Evolutionary conservation across 441 rosid species (phyloP).

Genomic region (Pelargonium citronellum): DNA sequence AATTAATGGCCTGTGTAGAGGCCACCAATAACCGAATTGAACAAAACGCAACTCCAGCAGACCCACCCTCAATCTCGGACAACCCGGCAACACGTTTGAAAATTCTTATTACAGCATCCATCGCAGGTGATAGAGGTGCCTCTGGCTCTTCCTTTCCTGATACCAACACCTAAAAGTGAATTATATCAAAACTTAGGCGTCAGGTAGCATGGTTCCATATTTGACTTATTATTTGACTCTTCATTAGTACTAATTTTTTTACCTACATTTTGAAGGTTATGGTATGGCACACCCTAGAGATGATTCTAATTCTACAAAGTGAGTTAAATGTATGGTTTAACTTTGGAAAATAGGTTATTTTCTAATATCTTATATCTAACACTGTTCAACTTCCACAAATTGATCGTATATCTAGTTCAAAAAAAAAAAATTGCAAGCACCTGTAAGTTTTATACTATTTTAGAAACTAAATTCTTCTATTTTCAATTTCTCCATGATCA

Average conservation of each 20-base stretch:
- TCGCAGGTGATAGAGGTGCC: constrained; percentile 67
- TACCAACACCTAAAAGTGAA: constrained; percentile 52
- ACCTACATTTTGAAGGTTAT: too few species aligned
- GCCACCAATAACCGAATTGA: constrained; percentile 69
- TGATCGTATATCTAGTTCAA: not conserved
- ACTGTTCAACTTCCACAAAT: not conserved
- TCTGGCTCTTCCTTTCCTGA: constrained; percentile 83
- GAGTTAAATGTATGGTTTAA: not conserved
- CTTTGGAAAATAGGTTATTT: too few species aligned
- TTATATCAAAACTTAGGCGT: not conserved
- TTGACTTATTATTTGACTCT: not conserved
- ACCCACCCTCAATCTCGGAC: constrained; percentile 44
- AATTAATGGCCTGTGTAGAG: constrained; percentile 75
- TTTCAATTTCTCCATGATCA: not conserved
- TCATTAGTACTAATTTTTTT: not conserved
- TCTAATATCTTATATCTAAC: not conserved
- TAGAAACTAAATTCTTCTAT: not conserved
- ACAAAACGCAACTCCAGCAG: constrained; percentile 48
- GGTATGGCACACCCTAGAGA: too few species aligned
- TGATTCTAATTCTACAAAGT: not conserved
- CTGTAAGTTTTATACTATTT: not conserved
- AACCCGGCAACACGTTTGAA: constrained; percentile 65
- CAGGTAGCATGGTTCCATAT: not conserved
- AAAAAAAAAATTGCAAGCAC: not conserved
- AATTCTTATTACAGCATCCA: constrained; percentile 70